Evolutionary conservation across 1,284 basidiomycete genomes (phyloP).

Genomic region (Marasmius tenuissimus): DNA sequence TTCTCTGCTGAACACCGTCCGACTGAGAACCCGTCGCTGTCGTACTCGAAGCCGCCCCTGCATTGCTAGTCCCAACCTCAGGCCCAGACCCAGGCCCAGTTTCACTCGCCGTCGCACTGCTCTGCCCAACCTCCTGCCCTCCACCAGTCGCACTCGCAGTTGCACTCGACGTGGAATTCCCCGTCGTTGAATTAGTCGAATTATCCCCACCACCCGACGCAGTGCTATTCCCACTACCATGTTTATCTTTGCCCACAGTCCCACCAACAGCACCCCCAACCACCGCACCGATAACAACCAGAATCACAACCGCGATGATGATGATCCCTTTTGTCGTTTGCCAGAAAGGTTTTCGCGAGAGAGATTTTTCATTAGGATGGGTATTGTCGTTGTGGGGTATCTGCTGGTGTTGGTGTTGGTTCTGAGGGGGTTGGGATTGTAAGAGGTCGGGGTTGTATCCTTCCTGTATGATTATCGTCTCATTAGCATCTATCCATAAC

Average conservation of each 20-base stretch:
- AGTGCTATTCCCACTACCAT: background rate
- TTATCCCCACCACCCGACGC: background rate
- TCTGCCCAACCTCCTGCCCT: background rate
- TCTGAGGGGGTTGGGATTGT: background rate
- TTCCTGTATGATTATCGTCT: background rate
- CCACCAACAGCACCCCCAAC: background rate
- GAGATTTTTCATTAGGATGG: conserved; percentile 3
- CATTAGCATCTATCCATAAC: background rate
- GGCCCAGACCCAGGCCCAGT: too few species aligned
- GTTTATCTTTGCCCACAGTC: background rate
- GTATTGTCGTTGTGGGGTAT: too few species aligned
- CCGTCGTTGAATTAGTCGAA: background rate
- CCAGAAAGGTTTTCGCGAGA: conserved; percentile 4
- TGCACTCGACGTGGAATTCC: background rate
- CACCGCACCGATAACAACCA: conserved; percentile 9
- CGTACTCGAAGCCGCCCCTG: too few species aligned
- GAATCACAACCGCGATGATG: conserved; percentile 3
- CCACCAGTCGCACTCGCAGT: background rate
- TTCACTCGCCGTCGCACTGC: background rate
- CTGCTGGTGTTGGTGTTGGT: background rate
- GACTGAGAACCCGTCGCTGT: too few species aligned
- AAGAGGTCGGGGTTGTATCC: conserved; percentile 10
- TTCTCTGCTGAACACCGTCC: too few species aligned
- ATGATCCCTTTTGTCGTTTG: conserved; percentile 9
- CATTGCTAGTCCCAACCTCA: background rate